These are phyloP conservation scores for Gossypium anomalum DNA, from an alignment of 345 rosid genomes.

Conservation along the genomic window DNA sequence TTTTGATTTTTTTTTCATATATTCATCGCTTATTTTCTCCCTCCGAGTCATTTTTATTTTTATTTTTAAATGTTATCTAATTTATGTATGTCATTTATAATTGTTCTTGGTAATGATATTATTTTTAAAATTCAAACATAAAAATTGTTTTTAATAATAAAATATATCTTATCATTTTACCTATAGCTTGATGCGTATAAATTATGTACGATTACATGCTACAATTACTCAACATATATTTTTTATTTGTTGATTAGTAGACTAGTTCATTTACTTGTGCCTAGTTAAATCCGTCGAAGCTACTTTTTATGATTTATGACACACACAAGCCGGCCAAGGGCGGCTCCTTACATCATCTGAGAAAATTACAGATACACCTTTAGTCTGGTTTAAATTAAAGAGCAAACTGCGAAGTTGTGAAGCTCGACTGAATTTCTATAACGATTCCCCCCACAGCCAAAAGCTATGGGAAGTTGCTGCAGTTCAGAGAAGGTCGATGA, in stretches of 20 bases:
- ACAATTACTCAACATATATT: too few species aligned
- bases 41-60: too few species aligned
- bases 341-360: constrained; percentile 25
- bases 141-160: too few species aligned
- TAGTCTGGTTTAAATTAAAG: constrained; percentile 23
- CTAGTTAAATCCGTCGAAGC: constrained; percentile 8
- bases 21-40: too few species aligned
- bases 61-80: too few species aligned
- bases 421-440: background rate
- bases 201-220: too few species aligned
- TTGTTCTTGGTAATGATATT: background rate
- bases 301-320: background rate
- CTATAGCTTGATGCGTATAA: too few species aligned
- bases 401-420: constrained; percentile 5
- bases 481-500: constrained; percentile 41
- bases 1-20: too few species aligned
- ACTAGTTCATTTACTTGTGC: background rate
- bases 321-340: constrained; percentile 38
- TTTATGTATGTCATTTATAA: too few species aligned
- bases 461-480: constrained; percentile 60
- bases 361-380: constrained; percentile 20
- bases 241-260: too few species aligned
- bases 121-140: too few species aligned
- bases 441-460: background rate
- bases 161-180: too few species aligned